These are phyloP conservation scores for Gilbertella persicaria DNA, from an alignment of 371 early-diverging fungal species.

Conservation along the genomic window DNA sequence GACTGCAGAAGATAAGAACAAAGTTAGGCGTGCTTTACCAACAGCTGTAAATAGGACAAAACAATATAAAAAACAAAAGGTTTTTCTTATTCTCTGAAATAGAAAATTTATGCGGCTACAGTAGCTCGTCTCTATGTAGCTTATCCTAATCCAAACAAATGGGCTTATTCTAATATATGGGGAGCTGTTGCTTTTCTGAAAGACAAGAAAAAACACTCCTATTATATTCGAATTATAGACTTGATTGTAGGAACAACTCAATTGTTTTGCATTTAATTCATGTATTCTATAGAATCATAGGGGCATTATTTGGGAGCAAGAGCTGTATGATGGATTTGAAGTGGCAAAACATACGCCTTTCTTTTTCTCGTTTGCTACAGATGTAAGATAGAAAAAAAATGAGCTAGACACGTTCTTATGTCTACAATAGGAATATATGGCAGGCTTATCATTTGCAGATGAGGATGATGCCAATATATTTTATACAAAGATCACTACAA, in stretches of 20 bases:
- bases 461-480: conserved; percentile 80
- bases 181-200: conserved; percentile 79
- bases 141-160: conserved; percentile 66
- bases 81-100: conserved; percentile 1
- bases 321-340: conserved; percentile 77
- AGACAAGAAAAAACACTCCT: conserved; percentile 63
- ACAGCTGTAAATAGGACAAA: conserved; percentile 36
- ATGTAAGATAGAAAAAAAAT: conserved; percentile 55
- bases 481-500: conserved; percentile 64
- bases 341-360: conserved; percentile 74
- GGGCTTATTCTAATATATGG: conserved; percentile 79
- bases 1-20: conserved; percentile 53
- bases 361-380: conserved; percentile 84
- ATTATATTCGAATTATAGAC: conserved; percentile 80
- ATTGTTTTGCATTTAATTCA: neutral
- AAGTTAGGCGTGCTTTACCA: conserved; percentile 48
- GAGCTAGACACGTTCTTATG: neutral
- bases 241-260: conserved; percentile 52
- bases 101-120: conserved; percentile 85
- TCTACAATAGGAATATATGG: conserved; percentile 61
- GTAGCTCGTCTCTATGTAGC: conserved; percentile 87
- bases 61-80: no score
- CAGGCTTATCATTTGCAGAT: conserved; percentile 87
- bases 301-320: conserved; percentile 83
- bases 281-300: conserved; percentile 42